Evolutionary conservation across 768 basidiomycete genomes (phyloP), one percentile per base, ranked within the genome.

Genomic region (Strobilomyces echinocephalus): DNA sequence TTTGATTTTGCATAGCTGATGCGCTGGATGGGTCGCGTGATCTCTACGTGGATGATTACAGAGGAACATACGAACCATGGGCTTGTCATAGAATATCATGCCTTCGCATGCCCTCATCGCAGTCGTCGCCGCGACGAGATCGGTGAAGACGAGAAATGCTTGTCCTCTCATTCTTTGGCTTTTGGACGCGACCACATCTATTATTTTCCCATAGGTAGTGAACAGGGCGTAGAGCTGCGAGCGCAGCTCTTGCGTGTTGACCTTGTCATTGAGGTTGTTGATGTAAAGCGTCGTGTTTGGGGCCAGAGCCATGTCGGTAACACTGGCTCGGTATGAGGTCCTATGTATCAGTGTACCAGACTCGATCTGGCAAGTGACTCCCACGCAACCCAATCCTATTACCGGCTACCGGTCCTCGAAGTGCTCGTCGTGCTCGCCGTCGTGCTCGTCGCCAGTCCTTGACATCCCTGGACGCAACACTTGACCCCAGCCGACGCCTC

Each of bases 61-160:
- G 49, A 48, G 45, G 53, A 56, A 41, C 35, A 44, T 45, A 76
- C 86, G 74, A 70, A 94, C 93, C 73, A 95, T 79, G 26, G 90
- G 88, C 65, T 92, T 94, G 65, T 92, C 88, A 66, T 95, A 97
- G 72, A 95, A 95, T 26, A 83, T 58, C 82, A 95, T 90, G 50
- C 95, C 95, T 64, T 92, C 88, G 66, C 94, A 88, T 43, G 88
- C 91, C 46, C 95, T 81, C 83, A 97, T 80, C 34, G 95, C 95
- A 50, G 91, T 83, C 6, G 95, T 97, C 53, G 93, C 91, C 50
- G 85, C 83, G 10, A 90, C 82, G 46, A 95, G 84, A 73, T 98
- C 95, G 47, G 83, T 80, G 73, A 97, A 98, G 63, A 95, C 93
- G 65, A 97, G 85, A 72, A 97, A 98, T 1, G 95, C 95, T 72